Evolutionary conservation across 257 asterid species (phyloP), one percentile per base, ranked within the genome.

Genomic region (Solanum etuberosum): DNA sequence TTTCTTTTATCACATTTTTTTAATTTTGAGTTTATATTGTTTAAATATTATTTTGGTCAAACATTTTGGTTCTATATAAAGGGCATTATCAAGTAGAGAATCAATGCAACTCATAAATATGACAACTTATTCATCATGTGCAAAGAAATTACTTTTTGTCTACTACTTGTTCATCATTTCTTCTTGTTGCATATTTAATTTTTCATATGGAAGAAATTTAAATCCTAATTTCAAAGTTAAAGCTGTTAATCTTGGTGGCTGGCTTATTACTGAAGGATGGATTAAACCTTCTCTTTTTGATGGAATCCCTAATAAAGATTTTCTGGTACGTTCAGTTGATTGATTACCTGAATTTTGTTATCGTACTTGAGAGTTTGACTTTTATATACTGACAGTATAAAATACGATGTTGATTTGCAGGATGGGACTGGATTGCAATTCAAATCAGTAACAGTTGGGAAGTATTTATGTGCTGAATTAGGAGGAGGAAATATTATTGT

Each of bases 401-500:
- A 38, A 42, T 25, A 42, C 2, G 3, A 3, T 38, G 2, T 25
- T 25, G 1, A 38, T 70, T 4, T 38, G 0, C 46, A 94, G 98
- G 98, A 96, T 88, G 98, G 98, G 57, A 96, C 95, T 8, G 89
- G 89, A 25, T 5, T 94, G 54, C 97, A 91, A 88, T 76, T 96
- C 10, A 92, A 89, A 90, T 96, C 98, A 23, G 95, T 92, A 5
- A 91, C 90, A 1, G 90, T 90, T 0, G 94, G 95, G 6, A 96
- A 92, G 68, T 94, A 87, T 84, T 88, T 96, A 5, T 85, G 95
- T 14, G 98, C 98, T 4, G 97, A 96, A 83, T 68, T 27, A 9
- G 99, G 98, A 32, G 99, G 99, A 87, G 99, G 99, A 67, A 70
- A 88, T 3, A 91, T 89, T 31, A 43, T 94, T 59, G 97, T 93